Base-by-base conservation (phyloP, 164 flowering plant genomes). In the Warburgia ugandensis region DNA sequence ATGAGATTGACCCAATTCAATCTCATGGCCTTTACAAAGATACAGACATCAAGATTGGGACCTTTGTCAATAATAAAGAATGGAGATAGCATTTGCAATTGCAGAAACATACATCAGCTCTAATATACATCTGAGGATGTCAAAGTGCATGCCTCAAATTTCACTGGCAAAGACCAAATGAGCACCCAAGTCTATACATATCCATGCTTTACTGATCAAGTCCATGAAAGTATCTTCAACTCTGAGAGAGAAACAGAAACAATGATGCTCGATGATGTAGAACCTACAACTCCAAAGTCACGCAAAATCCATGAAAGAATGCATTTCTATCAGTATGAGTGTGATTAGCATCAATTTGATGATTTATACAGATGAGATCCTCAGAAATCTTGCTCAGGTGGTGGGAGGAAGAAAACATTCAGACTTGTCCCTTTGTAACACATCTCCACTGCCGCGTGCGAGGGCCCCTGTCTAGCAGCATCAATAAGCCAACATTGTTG, bases 391-490 rank as follows among this genome's bases (percentile, higher is more conserved):
- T 19, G 32, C 57, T n/a, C 29, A 6, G 29, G 45, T 7, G n/a
- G 29, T 8, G 10, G 55, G 32, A 27, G 4, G 45, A 16, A 22
- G 13, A 42, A 20, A 16, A 3, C 22, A 41, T 25, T 76, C 72
- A 70, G 40, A 73, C 58, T 72, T 76, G 79, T 6, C 79, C 65
- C 10, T 73, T 80, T 46, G 79, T 45, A 16, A 88, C 62, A 62
- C 81, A 75, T 68, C 85, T 79, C 95, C 82, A 80, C 22, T 57
- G 84, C 60, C 75, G 72, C 48, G 49, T 38, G 25, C 60, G 70
- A 13, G 84, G 72, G 8, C 74, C 71, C 61, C 65, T 78, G 54
- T 86, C 89, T 45, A 92, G 67, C 56, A 88, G 77, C 79, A 82
- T 56, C 25, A 81, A 73, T 68, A 88, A 74, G 17, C 99, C 97